Conservation (phyloP, 306 rosid species). For the Fagus sylvatica region DNA sequence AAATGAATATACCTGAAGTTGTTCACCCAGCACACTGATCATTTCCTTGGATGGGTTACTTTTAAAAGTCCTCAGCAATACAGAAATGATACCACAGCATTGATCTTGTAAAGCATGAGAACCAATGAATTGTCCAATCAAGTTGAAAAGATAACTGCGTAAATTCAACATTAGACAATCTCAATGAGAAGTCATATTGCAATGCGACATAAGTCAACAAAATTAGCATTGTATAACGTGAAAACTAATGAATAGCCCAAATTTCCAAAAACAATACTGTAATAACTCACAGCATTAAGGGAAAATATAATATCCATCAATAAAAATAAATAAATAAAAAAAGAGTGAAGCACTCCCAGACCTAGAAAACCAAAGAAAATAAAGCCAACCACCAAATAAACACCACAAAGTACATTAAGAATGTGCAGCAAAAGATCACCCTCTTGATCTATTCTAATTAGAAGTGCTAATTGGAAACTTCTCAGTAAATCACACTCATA, state of each 20-base stretch:
- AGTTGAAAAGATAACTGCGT: constrained; percentile 86
- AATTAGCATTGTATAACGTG: neutral
- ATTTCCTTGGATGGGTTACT: constrained; percentile 51
- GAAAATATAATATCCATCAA: neutral
- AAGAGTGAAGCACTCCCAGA: neutral
- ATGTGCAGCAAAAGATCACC: neutral
- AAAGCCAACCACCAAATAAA: neutral
- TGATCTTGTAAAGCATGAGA: constrained; percentile 72
- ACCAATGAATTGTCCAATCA: constrained; percentile 70
- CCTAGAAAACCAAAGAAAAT: neutral
- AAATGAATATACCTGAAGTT: constrained; percentile 65
- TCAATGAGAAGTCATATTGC: neutral
- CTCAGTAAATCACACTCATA: neutral
- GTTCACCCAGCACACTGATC: constrained; percentile 73
- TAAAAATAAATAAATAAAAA: neutral
- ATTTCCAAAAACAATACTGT: neutral
- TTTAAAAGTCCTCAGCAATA: constrained; percentile 45
- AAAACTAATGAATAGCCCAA: neutral
- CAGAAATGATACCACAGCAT: constrained; percentile 62
- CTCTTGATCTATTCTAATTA: neutral
- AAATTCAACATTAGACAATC: constrained; percentile 15
- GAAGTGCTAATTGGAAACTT: neutral
- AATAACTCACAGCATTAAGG: neutral
- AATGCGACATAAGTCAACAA: neutral
- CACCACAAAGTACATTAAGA: neutral